These are phyloP conservation scores for Thraustotheca clavata DNA, from an alignment of 352 stramenopile genomes.

Conservation along the genomic window DNA sequence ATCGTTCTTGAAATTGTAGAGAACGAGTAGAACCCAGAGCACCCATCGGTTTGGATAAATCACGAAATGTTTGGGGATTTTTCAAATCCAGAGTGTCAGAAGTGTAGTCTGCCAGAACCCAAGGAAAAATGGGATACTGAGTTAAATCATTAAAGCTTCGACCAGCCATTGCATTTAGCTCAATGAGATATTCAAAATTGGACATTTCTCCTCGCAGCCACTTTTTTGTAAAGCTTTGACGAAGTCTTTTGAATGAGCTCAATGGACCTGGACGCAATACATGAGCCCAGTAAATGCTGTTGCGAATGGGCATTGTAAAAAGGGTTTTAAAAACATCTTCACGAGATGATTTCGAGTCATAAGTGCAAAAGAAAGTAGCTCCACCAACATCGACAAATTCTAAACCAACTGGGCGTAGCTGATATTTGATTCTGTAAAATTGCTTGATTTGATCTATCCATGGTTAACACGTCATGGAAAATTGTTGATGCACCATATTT, in stretches of 20 bases:
- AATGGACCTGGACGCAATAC: constrained; percentile 51
- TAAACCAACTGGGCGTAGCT: constrained; percentile 62
- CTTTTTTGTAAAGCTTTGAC: constrained; percentile 56
- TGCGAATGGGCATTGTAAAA: constrained; percentile 73
- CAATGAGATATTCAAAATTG: constrained; percentile 96
- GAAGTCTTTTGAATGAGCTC: constrained; percentile 55
- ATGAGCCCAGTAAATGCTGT: constrained; percentile 74
- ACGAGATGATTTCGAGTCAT: constrained; percentile 39
- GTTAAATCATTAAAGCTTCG: constrained; percentile 97
- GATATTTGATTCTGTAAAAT: constrained; percentile 73
- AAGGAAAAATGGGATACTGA: constrained; percentile 97
- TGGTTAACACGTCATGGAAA: too few species aligned
- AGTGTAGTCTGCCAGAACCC: constrained; percentile 90
- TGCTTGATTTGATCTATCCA: constrained; percentile 41
- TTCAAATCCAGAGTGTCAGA: constrained; percentile 82
- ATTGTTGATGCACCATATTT: constrained; percentile 10
- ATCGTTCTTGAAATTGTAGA: constrained; percentile 80
- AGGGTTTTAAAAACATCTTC: constrained; percentile 63
- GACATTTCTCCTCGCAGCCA: constrained; percentile 59
- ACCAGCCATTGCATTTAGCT: constrained; percentile 93
- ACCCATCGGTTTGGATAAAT: constrained; percentile 93
- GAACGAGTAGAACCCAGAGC: constrained; percentile 79
- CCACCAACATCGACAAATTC: constrained; percentile 67
- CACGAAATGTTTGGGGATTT: constrained; percentile 67
- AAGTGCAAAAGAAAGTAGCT: constrained; percentile 62